Evolutionary conservation across 1,284 basidiomycete species (phyloP).

Genomic region (Boletus sp.): DNA sequence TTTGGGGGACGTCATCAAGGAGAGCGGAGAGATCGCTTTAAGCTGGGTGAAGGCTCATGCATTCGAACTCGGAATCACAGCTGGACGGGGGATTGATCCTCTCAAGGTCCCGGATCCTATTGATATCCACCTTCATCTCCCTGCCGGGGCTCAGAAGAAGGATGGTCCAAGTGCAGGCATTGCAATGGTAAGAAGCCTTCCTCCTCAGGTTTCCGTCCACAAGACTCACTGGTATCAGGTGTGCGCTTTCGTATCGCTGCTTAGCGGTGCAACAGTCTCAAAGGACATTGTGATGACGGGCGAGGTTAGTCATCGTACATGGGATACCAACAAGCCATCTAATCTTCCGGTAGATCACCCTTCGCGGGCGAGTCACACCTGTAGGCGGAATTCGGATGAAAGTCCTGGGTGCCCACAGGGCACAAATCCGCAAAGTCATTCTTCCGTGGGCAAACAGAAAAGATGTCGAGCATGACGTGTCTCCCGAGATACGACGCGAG

Average conservation of each 20-base stretch:
- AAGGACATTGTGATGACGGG: slow-evolving; percentile 82
- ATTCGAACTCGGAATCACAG: slow-evolving; percentile 79
- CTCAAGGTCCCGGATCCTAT: slow-evolving; percentile 69
- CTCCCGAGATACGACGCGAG: slow-evolving; percentile 67
- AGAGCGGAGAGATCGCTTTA: slow-evolving; percentile 85
- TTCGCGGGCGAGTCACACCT: slow-evolving; percentile 77
- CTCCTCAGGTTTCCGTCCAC: neutral
- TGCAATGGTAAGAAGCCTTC: slow-evolving; percentile 64
- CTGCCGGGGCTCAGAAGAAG: slow-evolving; percentile 87
- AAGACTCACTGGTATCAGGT: slow-evolving; percentile 45
- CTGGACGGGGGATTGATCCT: slow-evolving; percentile 68
- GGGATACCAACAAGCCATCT: neutral
- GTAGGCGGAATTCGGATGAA: slow-evolving; percentile 73
- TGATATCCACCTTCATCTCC: slow-evolving; percentile 89
- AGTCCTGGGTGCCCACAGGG: slow-evolving; percentile 82
- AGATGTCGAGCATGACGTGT: slow-evolving; percentile 85
- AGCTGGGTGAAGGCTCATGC: slow-evolving; percentile 88
- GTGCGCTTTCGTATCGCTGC: slow-evolving; percentile 82
- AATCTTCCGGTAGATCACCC: slow-evolving; percentile 58
- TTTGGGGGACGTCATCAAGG: slow-evolving; percentile 86
- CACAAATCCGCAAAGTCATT: slow-evolving; percentile 80
- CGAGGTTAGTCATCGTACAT: slow-evolving; percentile 51
- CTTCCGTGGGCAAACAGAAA: slow-evolving; percentile 83
- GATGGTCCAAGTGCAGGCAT: slow-evolving; percentile 91
- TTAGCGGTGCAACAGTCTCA: slow-evolving; percentile 75